phyloP scores from a whole-genome alignment of 345 rosid genomes.

The Corchorus capsularis region DNA sequence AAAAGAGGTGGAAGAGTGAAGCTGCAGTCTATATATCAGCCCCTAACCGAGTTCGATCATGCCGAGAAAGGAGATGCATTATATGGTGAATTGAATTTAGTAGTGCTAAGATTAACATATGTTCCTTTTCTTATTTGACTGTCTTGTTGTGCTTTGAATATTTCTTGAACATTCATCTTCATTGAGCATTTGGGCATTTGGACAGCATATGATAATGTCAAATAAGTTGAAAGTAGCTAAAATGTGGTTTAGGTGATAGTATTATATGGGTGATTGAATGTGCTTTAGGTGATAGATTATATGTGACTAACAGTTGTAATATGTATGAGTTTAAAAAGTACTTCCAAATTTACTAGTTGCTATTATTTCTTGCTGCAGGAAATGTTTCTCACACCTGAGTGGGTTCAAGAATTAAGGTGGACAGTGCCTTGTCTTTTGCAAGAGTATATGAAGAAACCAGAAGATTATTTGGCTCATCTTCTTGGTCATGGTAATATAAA shows the following conservation, averaged over 20 bases:
- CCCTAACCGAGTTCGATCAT: conserved; percentile 82
- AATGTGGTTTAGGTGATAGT: neutral
- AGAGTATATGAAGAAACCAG: conserved; percentile 87
- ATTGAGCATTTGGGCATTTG: neutral
- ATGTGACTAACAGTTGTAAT: conserved; percentile 8
- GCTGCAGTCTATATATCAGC: conserved; percentile 69
- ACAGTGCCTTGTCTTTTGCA: conserved; percentile 85
- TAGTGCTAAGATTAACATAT: neutral
- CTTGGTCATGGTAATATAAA: conserved; percentile 80
- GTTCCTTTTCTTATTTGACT: neutral
- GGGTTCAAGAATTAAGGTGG: conserved; percentile 90
- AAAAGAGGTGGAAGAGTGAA: conserved; percentile 88
- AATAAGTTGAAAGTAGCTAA: neutral
- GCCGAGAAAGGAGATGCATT: conserved; percentile 93
- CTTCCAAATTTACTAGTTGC: conserved; percentile 7
- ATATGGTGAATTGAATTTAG: conserved; percentile 52
- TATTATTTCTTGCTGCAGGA: conserved; percentile 51
- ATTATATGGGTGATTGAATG: neutral
- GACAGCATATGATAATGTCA: neutral
- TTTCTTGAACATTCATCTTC: neutral
- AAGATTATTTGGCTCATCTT: conserved; percentile 94
- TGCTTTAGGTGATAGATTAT: too few relatives aligned
- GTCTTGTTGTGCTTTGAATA: neutral
- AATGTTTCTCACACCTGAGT: conserved; percentile 72
- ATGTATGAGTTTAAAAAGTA: conserved; percentile 6